These are phyloP conservation scores for Canna indica DNA, from an alignment of 176 grass and related monocot genomes.

Conservation along the genomic window DNA sequence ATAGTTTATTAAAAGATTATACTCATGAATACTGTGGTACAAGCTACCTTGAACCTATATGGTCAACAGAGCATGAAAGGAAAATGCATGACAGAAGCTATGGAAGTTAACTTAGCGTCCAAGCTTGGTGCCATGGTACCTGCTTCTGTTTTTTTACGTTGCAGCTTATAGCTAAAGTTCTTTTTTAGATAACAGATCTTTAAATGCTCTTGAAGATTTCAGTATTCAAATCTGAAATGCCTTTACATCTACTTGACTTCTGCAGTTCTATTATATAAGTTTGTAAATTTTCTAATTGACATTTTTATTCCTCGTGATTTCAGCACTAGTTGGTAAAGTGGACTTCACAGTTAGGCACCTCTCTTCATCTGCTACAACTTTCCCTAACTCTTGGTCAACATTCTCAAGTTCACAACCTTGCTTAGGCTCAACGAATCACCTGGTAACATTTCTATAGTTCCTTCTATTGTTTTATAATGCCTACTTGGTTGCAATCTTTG, in stretches of 20 bases:
- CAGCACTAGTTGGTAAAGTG: constrained; percentile 86
- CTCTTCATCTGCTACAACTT: constrained; percentile 57
- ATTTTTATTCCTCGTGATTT: constrained; percentile 18
- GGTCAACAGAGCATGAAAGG: not conserved
- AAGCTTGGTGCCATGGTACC: not conserved
- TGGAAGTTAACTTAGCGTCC: not conserved
- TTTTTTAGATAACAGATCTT: not conserved
- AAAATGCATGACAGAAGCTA: not conserved
- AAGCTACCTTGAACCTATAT: not conserved
- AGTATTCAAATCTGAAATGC: not conserved
- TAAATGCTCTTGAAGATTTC: not conserved
- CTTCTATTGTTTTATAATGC: not conserved
- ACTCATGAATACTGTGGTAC: not conserved
- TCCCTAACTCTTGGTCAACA: constrained; percentile 54
- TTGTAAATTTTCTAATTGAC: constrained; percentile 1
- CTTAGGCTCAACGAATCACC: constrained; percentile 23
- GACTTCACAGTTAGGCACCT: constrained; percentile 98
- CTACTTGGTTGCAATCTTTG: not conserved
- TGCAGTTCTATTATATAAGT: not conserved
- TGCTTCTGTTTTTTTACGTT: not conserved
- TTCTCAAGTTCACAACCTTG: constrained; percentile 84
- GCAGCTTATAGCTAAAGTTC: not conserved
- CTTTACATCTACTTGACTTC: not conserved
- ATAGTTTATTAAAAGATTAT: no score
- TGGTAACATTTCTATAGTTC: constrained; percentile 26